Conservation (phyloP, 1,284 basidiomycete genomes). For the Cryptococcus sp. region DNA sequence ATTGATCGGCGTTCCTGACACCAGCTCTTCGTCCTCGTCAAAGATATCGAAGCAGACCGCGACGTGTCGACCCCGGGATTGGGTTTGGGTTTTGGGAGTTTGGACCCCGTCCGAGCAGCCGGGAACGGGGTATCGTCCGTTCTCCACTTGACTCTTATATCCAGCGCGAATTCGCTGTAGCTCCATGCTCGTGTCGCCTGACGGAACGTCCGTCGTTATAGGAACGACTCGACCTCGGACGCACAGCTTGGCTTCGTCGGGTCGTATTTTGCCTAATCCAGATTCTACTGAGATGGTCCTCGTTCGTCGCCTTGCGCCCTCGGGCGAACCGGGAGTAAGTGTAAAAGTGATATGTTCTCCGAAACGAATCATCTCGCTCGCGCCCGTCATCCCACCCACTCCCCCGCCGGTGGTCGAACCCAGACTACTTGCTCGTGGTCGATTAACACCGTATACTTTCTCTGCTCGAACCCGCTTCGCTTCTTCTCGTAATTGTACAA, state of each 20-base stretch:
- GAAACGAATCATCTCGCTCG: no score
- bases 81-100: constrained; percentile 28
- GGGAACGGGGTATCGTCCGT: constrained; percentile 2
- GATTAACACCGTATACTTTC: background rate
- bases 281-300: background rate
- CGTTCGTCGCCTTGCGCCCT: background rate
- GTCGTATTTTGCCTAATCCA: background rate
- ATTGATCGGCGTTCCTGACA: no score
- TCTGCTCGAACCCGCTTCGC: constrained; percentile 1
- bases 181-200: background rate
- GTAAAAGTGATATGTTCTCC: background rate
- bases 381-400: background rate
- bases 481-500: background rate
- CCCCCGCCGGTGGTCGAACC: background rate
- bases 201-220: background rate
- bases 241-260: background rate
- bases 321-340: background rate
- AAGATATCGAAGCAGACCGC: background rate
- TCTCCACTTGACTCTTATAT: background rate
- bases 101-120: background rate
- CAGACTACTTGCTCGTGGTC: background rate
- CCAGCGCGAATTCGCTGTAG: background rate
- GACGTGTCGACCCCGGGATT: constrained; percentile 1
- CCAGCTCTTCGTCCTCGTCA: background rate
- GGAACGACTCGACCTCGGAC: background rate